phyloP scores from a whole-genome alignment of 352 stramenopile genomes.

The Pythium phragmitis region DNA sequence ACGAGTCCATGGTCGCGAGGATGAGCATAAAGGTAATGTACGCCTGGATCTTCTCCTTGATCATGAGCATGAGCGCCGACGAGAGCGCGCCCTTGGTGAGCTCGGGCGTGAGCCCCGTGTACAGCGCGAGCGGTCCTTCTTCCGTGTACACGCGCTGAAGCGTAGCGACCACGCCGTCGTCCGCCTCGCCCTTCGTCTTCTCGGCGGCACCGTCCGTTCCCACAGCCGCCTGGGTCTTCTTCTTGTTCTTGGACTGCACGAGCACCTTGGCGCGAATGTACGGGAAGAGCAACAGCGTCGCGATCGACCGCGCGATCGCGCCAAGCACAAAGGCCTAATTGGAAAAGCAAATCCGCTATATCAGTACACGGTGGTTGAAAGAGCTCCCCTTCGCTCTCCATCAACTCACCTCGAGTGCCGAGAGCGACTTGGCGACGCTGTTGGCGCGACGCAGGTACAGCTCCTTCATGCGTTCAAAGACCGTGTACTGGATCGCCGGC shows the following conservation, averaged over 20 bases:
- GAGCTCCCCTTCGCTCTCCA: background rate
- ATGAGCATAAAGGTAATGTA: conserved; percentile 87
- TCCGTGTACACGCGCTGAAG: conserved; percentile 76
- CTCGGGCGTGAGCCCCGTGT: conserved; percentile 93
- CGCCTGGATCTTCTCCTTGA: conserved; percentile 96
- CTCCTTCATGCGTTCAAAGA: conserved; percentile 92
- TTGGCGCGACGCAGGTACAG: conserved; percentile 70
- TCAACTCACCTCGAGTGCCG: conserved; percentile 58
- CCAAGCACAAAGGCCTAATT: conserved; percentile 94
- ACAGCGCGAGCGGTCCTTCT: conserved; percentile 88
- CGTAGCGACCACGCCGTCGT: conserved; percentile 79
- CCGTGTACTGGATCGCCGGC: conserved; percentile 96
- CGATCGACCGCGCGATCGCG: conserved; percentile 91
- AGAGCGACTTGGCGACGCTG: conserved; percentile 49
- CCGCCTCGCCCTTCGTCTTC: conserved; percentile 35
- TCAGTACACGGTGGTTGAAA: background rate
- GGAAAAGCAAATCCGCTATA: conserved; percentile 21
- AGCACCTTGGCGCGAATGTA: conserved; percentile 97
- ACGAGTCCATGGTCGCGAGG: conserved; percentile 37
- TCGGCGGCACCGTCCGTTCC: conserved; percentile 13
- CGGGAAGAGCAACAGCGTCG: conserved; percentile 96
- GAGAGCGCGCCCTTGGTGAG: conserved; percentile 95
- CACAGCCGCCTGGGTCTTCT: conserved; percentile 21
- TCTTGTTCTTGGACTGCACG: conserved; percentile 88
- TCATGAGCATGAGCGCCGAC: conserved; percentile 96